Base-by-base conservation (phyloP, 2,329 filamentous ascomycete species). In the Clonostachys solani region DNA sequence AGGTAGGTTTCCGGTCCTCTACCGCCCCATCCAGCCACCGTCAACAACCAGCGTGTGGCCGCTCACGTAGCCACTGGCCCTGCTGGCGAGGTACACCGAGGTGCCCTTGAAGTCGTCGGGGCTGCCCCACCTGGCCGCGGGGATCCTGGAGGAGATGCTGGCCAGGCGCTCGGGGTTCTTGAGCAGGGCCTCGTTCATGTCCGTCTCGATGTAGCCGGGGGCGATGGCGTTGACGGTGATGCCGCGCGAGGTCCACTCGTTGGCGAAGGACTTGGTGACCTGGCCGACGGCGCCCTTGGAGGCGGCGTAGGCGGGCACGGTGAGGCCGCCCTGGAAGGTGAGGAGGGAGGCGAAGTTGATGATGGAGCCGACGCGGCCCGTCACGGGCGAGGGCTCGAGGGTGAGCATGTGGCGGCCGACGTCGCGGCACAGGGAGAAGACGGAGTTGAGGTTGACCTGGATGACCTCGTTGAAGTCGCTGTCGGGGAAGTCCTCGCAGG, bases 11-110 rank as follows among this genome's bases (percentile, higher is more conserved):
- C 23, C 10, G 23, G 8, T 9, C 23, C 23, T 29, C 56, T 73
- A 95, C 73, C 89, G 75, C 2, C 88, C 90, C 90, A 95, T 95
- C 90, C 89, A 96, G 12, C 91, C 91, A 8, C 91, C 91, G 66
- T 96, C 92, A 42, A 96, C 88, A 23, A 87, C 85, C 55, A 96
- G 61, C 6, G 90, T 74, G 67, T 95, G 88, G 0, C 91, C 91
- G 54, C 80, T 89, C 36, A 95, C 85, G 69, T 95, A 95, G 10
- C 73, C 80, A 61, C 87, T 89, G n/a, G 85, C 87, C 61, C 71
- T 77, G 58, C 87, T 86, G 2, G 88, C 88, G 52, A 96, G 68
- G 59, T 83, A 95, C 29, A 95, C 85, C 1, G 86, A 78, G 0
- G 81, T 84, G 0, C 90, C 91, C 73, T 92, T 92, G 65, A 96